phyloP scores from a whole-genome alignment of 2,329 filamentous ascomycete species.

The Neonectria punicea region DNA sequence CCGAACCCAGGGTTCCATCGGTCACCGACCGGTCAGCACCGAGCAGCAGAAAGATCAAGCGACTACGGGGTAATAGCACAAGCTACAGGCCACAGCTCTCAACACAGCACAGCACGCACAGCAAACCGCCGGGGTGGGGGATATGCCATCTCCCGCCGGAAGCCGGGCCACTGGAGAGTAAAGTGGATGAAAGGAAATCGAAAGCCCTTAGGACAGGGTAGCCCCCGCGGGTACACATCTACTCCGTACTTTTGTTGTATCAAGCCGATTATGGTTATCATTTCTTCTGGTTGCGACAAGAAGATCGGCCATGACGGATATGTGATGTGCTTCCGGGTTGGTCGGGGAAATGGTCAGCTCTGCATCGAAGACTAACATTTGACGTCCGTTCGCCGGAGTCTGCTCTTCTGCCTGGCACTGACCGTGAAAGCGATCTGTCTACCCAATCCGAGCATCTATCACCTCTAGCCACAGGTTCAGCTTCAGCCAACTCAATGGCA shows the following conservation, averaged over 20 bases:
- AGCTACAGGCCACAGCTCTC: not conserved
- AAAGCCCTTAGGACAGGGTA: not conserved
- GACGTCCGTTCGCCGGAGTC: not conserved
- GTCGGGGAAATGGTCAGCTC: not conserved
- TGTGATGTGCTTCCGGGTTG: conserved; percentile 4
- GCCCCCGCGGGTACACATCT: conserved; percentile 2
- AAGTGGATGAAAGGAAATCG: conserved; percentile 7
- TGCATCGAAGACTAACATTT: conserved; percentile 6
- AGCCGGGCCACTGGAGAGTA: conserved; percentile 14
- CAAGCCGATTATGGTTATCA: conserved; percentile 1
- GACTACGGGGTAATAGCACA: not conserved
- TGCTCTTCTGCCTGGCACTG: conserved; percentile 5
- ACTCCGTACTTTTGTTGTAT: conserved; percentile 2
- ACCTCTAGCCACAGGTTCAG: conserved; percentile 11
- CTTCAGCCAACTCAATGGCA: conserved; percentile 22
- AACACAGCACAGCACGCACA: not conserved
- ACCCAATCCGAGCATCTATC: conserved; percentile 18
- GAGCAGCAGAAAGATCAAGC: not conserved
- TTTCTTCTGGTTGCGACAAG: conserved; percentile 15
- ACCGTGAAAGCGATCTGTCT: conserved; percentile 1
- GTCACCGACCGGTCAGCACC: conserved; percentile 14
- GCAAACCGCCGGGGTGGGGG: not conserved
- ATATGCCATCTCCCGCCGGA: conserved; percentile 24
- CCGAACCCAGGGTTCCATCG: not conserved
- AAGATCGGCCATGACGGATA: conserved; percentile 20